A percentile compares a stretch with the other conserved stretches of the same genome.
These are phyloP conservation scores for Gossypium lobatum DNA, from an alignment of 441 rosid species.

Conservation along the genomic window DNA sequence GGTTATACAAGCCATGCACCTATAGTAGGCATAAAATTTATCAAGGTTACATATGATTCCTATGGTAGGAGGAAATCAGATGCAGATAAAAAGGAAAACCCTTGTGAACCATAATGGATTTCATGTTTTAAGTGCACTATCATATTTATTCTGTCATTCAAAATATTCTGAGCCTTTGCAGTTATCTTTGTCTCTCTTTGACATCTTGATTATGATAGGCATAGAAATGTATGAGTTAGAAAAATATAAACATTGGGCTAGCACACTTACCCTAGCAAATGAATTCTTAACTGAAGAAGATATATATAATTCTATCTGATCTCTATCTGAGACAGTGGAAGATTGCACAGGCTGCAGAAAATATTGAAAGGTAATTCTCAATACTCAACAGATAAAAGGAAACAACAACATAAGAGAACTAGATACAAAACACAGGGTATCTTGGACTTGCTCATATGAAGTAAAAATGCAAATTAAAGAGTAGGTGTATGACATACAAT, in stretches of 20 bases:
- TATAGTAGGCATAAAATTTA: background rate
- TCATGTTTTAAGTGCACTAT: background rate
- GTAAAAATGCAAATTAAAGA: conserved; percentile 8
- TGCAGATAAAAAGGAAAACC: background rate
- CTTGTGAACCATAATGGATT: background rate
- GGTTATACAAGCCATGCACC: background rate
- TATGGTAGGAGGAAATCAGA: background rate
- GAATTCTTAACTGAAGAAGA: conserved; percentile 77
- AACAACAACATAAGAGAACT: conserved; percentile 1
- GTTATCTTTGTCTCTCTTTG: background rate
- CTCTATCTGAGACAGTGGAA: conserved; percentile 54
- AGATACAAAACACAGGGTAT: background rate
- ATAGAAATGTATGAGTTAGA: background rate
- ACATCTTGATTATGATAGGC: background rate
- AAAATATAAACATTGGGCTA: background rate
- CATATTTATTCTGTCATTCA: background rate
- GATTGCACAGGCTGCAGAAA: conserved; percentile 62
- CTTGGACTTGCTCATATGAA: background rate
- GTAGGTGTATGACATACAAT: conserved; percentile 35
- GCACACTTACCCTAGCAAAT: conserved; percentile 72
- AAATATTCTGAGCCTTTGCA: background rate
- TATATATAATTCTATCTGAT: conserved; percentile 82
- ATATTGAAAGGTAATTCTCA: conserved; percentile 17
- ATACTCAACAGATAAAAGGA: conserved; percentile 1
- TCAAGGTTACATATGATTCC: background rate